Conservation (phyloP, 768 basidiomycete species). For the Mycena floridula region DNA sequence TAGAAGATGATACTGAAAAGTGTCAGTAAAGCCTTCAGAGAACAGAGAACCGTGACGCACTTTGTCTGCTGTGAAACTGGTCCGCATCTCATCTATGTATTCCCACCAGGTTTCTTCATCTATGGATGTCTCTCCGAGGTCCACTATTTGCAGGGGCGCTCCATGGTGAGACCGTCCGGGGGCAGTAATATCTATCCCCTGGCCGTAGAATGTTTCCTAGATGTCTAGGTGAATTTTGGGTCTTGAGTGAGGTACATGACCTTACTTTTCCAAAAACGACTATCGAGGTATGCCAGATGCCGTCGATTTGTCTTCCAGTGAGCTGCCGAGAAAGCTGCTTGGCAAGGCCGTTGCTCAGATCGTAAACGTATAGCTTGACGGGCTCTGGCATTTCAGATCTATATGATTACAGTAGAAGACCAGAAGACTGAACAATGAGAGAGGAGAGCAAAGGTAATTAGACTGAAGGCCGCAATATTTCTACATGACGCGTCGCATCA, state of each 20-base stretch:
- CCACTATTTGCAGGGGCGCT: conserved; percentile 57
- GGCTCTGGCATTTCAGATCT: conserved; percentile 30
- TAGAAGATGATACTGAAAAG: conserved; percentile 73
- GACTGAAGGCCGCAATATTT: no score
- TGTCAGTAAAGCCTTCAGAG: not conserved
- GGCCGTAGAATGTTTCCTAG: conserved; percentile 92
- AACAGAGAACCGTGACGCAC: conserved; percentile 31
- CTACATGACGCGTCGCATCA: no score
- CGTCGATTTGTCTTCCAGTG: conserved; percentile 86
- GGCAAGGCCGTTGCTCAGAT: conserved; percentile 85
- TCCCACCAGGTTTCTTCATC: conserved; percentile 85
- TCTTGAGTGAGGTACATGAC: no score
- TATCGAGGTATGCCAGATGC: conserved; percentile 94
- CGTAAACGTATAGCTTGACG: conserved; percentile 89
- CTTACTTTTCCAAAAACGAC: conserved; percentile 79
- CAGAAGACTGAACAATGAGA: no score
- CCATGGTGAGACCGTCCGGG: conserved; percentile 90
- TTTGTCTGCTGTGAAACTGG: conserved; percentile 87
- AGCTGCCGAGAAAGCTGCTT: conserved; percentile 71
- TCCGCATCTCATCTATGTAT: conserved; percentile 68
- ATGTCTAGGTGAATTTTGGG: no score
- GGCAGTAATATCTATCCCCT: conserved; percentile 63
- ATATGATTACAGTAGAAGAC: no score
- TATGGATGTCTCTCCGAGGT: conserved; percentile 74
- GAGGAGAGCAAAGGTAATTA: no score